Evolutionary conservation across 1,284 basidiomycete genomes (phyloP).

Genomic region (Cutaneotrichosporon spelunceum): DNA sequence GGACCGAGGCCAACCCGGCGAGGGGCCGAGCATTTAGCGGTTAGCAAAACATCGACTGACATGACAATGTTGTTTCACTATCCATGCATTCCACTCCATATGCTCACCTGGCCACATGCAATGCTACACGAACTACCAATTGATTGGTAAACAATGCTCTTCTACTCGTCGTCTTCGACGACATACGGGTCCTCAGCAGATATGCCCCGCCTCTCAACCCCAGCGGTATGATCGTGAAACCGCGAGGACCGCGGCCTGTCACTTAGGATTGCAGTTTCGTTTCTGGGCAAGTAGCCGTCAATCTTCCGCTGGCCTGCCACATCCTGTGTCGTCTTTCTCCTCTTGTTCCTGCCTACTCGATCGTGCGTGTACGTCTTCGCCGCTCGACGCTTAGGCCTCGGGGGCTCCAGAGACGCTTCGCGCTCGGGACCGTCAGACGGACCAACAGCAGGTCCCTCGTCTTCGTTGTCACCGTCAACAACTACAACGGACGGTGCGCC

Average conservation of each 20-base stretch:
- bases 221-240: too few species aligned
- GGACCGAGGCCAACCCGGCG: slow-evolving; percentile 27
- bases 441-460: background rate
- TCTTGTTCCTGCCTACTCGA: background rate
- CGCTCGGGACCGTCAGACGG: background rate
- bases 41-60: background rate
- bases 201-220: background rate
- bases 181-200: background rate
- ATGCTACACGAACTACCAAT: background rate
- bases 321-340: background rate
- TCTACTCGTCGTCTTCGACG: background rate
- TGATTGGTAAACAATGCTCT: background rate
- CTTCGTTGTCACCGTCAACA: background rate
- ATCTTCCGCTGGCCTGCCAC: background rate
- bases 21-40: background rate
- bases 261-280: background rate
- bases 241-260: too few species aligned
- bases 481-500: background rate
- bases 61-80: slow-evolving; percentile 2
- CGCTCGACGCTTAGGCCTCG: background rate
- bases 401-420: background rate
- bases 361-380: background rate
- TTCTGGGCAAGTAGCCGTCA: background rate
- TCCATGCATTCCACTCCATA: background rate
- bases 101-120: background rate